Evolutionary conservation across 768 basidiomycete species (phyloP).

Genomic region (Leucosporidium yakuticum): DNA sequence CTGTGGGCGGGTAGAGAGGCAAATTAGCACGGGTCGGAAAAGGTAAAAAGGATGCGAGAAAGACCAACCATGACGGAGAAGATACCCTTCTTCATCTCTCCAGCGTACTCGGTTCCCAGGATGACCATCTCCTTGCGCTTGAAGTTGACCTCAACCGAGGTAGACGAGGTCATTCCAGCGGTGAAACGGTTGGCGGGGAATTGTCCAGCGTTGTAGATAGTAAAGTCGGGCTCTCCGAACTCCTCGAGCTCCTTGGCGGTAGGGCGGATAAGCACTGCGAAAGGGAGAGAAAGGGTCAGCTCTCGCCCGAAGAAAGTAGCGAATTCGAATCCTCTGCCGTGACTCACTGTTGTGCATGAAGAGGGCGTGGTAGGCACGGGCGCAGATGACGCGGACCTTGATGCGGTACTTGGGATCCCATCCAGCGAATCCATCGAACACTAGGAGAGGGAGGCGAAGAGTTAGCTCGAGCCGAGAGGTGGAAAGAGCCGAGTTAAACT

Average conservation of each 20-base stretch:
- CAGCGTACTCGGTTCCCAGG: conserved; percentile 58
- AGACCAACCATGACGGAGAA: conserved; percentile 85
- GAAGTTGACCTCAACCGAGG: conserved; percentile 99
- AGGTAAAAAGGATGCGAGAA: background rate
- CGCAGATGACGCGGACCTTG: conserved; percentile 98
- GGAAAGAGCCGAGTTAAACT: background rate
- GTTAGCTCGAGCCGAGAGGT: background rate
- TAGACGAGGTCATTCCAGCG: conserved; percentile 91
- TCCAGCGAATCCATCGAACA: too few species aligned
- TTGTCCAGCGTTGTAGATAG: conserved; percentile 98
- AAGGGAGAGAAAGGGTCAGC: conserved; percentile 7
- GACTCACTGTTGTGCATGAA: conserved; percentile 41
- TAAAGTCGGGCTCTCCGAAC: conserved; percentile 98
- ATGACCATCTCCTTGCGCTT: conserved; percentile 99
- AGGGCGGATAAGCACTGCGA: conserved; percentile 89
- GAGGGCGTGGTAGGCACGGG: conserved; percentile 96
- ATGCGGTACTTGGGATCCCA: conserved; percentile 99
- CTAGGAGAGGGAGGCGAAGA: background rate
- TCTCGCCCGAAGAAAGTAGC: too few species aligned
- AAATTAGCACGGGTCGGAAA: background rate
- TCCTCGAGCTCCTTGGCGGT: conserved; percentile 85
- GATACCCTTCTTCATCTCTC: conserved; percentile 98
- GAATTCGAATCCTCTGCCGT: background rate
- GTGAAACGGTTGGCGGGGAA: conserved; percentile 99
- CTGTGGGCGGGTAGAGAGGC: conserved; percentile 41